Percentiles rank a stretch among this genome's conserved stretches.
Evolutionary conservation across 257 asterid species (phyloP).

Genomic region (Salvia splendens): DNA sequence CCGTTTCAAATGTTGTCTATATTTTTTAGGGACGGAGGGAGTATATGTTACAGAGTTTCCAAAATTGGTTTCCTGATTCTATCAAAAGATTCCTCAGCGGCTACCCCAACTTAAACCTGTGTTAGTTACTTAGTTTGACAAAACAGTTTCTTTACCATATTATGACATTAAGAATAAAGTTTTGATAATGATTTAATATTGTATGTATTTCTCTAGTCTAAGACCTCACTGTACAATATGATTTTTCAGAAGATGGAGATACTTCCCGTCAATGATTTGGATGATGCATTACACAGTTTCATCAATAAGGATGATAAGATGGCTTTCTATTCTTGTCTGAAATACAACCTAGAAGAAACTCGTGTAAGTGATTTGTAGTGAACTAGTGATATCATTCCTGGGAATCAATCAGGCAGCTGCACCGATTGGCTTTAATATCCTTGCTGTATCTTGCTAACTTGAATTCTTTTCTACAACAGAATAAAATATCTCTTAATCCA

Average conservation of each 20-base stretch:
- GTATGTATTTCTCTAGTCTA: conserved; percentile 12
- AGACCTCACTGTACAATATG: conserved; percentile 23
- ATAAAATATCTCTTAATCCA: conserved; percentile 64
- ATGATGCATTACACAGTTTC: conserved; percentile 87
- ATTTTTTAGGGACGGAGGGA: too few species aligned
- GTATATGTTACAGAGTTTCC: conserved; percentile 17
- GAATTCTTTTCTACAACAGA: conserved; percentile 51
- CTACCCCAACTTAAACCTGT: conserved; percentile 15
- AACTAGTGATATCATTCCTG: conserved; percentile 10
- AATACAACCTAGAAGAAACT: conserved; percentile 90
- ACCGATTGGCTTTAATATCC: conserved; percentile 11
- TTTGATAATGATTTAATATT: neutral
- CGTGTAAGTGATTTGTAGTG: conserved; percentile 60
- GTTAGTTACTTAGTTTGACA: neutral
- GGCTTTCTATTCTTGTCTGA: conserved; percentile 91
- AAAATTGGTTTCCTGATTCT: conserved; percentile 21
- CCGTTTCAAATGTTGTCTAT: too few species aligned
- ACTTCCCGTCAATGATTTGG: conserved; percentile 95
- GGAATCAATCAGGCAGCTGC: conserved; percentile 16
- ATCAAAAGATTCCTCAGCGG: conserved; percentile 15
- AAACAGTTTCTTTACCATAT: conserved; percentile 16
- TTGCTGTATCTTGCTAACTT: conserved; percentile 28
- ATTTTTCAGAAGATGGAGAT: conserved; percentile 86
- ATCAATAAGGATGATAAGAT: conserved; percentile 93
- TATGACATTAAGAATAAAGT: neutral